Base-by-base conservation (phyloP, 129 eudicot species). In the Pittosporum tobira region DNA sequence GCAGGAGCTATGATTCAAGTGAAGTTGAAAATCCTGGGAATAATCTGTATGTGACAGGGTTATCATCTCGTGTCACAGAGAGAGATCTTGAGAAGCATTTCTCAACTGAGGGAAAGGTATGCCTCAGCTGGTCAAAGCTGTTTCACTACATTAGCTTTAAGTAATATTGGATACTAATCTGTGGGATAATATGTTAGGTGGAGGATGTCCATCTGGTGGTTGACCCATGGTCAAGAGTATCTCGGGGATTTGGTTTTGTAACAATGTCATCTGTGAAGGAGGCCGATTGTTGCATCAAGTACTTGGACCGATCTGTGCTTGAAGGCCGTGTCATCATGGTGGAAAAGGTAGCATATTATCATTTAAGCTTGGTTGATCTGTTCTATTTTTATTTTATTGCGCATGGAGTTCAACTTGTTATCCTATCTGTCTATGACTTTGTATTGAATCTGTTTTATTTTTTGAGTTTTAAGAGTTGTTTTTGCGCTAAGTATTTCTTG, bases 21-120 rank as follows among this genome's bases (percentile, higher is more conserved):
- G 93, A 82, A 69, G 85, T 71, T 62, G 98, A 83, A 60, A 91
- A 91, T 30, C 98, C 98, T 38, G 98, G 98, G 62, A 91, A 91
- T 65, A 91, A 87, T 70, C 64, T 91, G 70, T 91, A 91, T 67
- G 98, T 91, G 59, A 87, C 96, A 1, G 98, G 98, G 27, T 74
- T 91, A 55, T 91, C 98, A 3, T 30, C 88, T 3, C 70, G 96
- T 20, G 78, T 91, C 65, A 83, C 87, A 3, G 78, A 68, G 80
- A 74, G 76, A 70, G 94, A 81, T 26, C 76, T 91, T 42, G 94
- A 91, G 79, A 83, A 79, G 72, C 95, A 91, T 71, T 91, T 91
- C 62, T 73, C 90, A 2, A 54, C 79, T 56, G 91, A 91, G 70
- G 98, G 98, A 65, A 78, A 77, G 88, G 98, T 91, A 71, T 62